Evolutionary conservation across 305 asterid species (phyloP).

Genomic region (Solanum hybrid): DNA sequence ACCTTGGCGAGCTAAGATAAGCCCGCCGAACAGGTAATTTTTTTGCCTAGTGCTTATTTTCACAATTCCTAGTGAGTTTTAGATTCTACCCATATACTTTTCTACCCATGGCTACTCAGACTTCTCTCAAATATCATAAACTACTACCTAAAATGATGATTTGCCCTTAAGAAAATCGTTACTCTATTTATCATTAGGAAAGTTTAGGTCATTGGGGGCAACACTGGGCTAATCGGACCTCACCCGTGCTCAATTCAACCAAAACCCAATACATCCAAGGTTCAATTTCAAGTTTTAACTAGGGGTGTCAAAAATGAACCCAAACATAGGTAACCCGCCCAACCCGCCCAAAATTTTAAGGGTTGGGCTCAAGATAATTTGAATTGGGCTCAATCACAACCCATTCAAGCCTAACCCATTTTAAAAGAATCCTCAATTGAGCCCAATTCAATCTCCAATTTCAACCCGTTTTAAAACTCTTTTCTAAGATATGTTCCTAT

Average conservation of each 20-base stretch:
- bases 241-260: background rate
- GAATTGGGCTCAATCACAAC: too few relatives aligned
- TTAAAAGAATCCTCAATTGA: too few relatives aligned
- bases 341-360: too few relatives aligned
- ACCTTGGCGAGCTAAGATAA: background rate
- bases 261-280: background rate
- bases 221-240: background rate
- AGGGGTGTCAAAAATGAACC: too few relatives aligned
- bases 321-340: too few relatives aligned
- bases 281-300: background rate
- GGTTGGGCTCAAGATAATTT: too few relatives aligned
- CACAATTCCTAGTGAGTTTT: background rate
- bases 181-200: background rate
- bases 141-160: background rate
- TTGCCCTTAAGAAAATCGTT: background rate
- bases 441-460: too few relatives aligned
- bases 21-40: background rate
- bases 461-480: too few relatives aligned
- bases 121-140: background rate
- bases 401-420: too few relatives aligned
- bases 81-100: background rate
- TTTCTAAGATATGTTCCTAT: too few relatives aligned
- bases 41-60: background rate
- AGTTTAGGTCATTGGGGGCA: background rate
- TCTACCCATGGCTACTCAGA: background rate